These are phyloP conservation scores for Phytophthora constricta DNA, from an alignment of 352 stramenopile species.

Conservation along the genomic window DNA sequence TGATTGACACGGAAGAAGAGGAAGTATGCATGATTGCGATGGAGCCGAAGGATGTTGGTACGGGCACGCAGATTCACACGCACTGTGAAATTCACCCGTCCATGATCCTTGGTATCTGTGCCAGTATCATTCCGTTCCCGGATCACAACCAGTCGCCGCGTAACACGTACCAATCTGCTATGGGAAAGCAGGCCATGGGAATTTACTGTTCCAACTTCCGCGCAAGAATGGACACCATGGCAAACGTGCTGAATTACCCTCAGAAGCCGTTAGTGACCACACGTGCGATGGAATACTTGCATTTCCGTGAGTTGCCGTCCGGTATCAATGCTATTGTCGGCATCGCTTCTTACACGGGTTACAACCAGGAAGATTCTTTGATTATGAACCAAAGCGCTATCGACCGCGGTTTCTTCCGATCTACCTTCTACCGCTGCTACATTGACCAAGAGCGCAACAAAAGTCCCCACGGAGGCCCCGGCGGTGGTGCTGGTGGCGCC, in stretches of 20 bases:
- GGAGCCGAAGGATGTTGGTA: slow-evolving; percentile 94
- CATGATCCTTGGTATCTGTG: slow-evolving; percentile 99
- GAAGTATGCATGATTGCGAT: slow-evolving; percentile 99
- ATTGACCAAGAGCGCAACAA: slow-evolving; percentile 94
- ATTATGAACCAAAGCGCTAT: slow-evolving; percentile 99
- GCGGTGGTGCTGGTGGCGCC: slow-evolving; percentile 57
- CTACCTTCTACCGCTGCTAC: slow-evolving; percentile 99
- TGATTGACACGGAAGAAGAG: slow-evolving; percentile 99
- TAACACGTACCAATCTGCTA: slow-evolving; percentile 99
- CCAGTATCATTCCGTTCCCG: slow-evolving; percentile 99
- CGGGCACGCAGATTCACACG: slow-evolving; percentile 96
- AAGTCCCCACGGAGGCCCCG: slow-evolving; percentile 70
- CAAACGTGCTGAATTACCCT: slow-evolving; percentile 99
- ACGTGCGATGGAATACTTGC: slow-evolving; percentile 98
- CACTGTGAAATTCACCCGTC: slow-evolving; percentile 99
- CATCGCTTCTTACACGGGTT: slow-evolving; percentile 91
- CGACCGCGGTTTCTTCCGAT: slow-evolving; percentile 99
- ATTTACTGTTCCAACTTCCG: slow-evolving; percentile 99
- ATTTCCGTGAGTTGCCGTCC: slow-evolving; percentile 98
- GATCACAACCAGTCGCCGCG: slow-evolving; percentile 99
- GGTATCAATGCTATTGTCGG: slow-evolving; percentile 98
- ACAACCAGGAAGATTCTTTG: slow-evolving; percentile 99
- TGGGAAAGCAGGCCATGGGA: slow-evolving; percentile 99
- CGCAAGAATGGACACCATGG: slow-evolving; percentile 99
- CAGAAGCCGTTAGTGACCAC: slow-evolving; percentile 99